phyloP scores from a whole-genome alignment of 306 rosid species.

The Rubus parviflorus region DNA sequence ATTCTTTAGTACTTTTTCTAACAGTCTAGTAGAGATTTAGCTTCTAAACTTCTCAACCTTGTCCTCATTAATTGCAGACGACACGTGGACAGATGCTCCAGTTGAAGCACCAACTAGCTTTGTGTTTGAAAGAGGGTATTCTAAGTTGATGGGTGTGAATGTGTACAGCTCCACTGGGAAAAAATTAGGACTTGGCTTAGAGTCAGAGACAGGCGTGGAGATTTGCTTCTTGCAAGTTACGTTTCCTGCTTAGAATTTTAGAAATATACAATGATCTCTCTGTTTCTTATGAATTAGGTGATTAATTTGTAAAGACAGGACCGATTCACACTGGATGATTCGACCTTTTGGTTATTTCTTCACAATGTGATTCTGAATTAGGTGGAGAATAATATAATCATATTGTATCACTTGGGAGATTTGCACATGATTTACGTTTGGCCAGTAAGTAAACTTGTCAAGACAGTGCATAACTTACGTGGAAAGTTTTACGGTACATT shows the following conservation, averaged over 20 bases:
- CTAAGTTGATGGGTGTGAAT: slow-evolving; percentile 36
- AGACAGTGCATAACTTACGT: neutral
- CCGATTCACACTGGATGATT: neutral
- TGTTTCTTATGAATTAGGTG: neutral
- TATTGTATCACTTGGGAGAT: neutral
- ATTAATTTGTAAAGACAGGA: neutral
- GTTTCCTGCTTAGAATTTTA: slow-evolving; percentile 1
- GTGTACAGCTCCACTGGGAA: slow-evolving; percentile 29
- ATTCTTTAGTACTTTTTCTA: neutral
- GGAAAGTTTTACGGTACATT: too few relatives aligned
- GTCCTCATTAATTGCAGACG: slow-evolving; percentile 51
- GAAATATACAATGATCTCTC: neutral
- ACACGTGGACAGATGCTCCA: slow-evolving; percentile 71
- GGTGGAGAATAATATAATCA: neutral
- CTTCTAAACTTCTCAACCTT: neutral
- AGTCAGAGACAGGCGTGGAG: slow-evolving; percentile 16
- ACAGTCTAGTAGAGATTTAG: neutral
- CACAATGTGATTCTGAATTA: neutral
- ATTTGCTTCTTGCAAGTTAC: slow-evolving; percentile 19
- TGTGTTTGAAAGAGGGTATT: slow-evolving; percentile 69
- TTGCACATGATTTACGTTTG: neutral
- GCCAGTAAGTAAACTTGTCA: neutral
- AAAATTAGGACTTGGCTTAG: slow-evolving; percentile 11
- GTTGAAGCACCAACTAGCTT: slow-evolving; percentile 59
- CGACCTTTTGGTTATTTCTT: neutral